These are phyloP conservation scores for Pseudocercospora crystallina DNA, from an alignment of 2,329 filamentous ascomycete species.

Conservation along the genomic window DNA sequence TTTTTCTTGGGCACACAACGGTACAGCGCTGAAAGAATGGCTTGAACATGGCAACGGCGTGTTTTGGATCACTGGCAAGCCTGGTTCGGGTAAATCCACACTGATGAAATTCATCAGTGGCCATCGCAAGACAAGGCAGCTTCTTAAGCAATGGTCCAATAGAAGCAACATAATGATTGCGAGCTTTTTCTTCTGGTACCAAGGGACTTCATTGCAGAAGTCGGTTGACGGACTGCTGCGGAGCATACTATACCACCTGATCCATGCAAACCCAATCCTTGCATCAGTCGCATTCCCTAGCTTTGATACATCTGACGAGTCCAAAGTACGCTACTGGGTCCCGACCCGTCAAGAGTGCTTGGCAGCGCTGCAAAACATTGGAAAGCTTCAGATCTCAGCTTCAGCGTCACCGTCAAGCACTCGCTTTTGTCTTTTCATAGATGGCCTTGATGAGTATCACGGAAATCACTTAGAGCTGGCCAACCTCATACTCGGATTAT, in stretches of 20 bases:
- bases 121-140: not conserved
- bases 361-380: not conserved
- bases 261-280: not conserved
- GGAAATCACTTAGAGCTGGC: not conserved
- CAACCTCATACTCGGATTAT: not conserved
- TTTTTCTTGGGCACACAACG: too few relatives aligned
- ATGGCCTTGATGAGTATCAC: not conserved
- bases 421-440: not conserved
- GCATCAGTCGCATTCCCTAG: not conserved
- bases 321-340: not conserved
- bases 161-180: not conserved
- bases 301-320: too few relatives aligned
- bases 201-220: not conserved
- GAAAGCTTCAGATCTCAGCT: not conserved
- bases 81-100: slow-evolving; percentile 17
- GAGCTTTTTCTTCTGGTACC: not conserved
- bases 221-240: not conserved
- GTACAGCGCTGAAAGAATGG: too few relatives aligned
- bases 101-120: slow-evolving; percentile 11
- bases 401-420: too few relatives aligned
- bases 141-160: not conserved
- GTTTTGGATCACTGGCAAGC: slow-evolving; percentile 16
- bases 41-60: slow-evolving; percentile 1
- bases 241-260: not conserved
- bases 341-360: too few relatives aligned